Evolutionary conservation across 177 flowering plant species (phyloP), one percentile per base, ranked within the genome.

Genomic region (Tripterygium wilfordii): DNA sequence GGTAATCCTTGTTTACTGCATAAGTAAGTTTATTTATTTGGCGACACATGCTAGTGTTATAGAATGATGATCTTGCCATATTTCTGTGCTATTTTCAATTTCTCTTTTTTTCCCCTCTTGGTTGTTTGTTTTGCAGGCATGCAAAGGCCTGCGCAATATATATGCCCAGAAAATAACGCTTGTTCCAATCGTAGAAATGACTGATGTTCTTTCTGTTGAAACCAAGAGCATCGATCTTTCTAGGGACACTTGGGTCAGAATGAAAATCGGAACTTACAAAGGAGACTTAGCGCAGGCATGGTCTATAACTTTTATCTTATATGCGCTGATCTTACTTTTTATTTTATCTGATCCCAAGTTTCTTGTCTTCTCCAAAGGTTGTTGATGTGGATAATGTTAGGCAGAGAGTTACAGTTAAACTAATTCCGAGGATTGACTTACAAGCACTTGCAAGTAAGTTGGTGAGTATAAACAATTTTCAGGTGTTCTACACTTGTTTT

Each of bases 181-280:
- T 45, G 96, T 94, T 41, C 97, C 99, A 2, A 87, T 94, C 36
- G 81, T 69, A 68, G 99, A 94, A 71, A 94, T 94, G 99, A 81
- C 97, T 1, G 95, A 85, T 69, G 97, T 94, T 18, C 95, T 94
- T 32, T 78, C 99, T 6, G 97, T 89, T 62, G 95, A 94, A 68
- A 85, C 88, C 68, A 88, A 89, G 73, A 64, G 77, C 17, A 58
- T 80, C 61, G 95, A 94, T 61, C 72, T 89, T 55, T 53, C 91
- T 9, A 75, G 82, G 61, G 90, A 81, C 42, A 66, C 84, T 3
- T 94, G 99, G 99, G 99, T 94, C 18, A 76, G 96, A 40, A 75
- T 94, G 95, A 94, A 94, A 71, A 79, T 69, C 53, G 95, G 97
- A 31, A 85, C 69, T 2, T 89, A 94, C 43, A 94, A 94, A 61